Evolutionary conservation across 2,329 filamentous ascomycete genomes (phyloP), one percentile per base, ranked within the genome.

Genomic region (Sordariomycetes sp.): DNA sequence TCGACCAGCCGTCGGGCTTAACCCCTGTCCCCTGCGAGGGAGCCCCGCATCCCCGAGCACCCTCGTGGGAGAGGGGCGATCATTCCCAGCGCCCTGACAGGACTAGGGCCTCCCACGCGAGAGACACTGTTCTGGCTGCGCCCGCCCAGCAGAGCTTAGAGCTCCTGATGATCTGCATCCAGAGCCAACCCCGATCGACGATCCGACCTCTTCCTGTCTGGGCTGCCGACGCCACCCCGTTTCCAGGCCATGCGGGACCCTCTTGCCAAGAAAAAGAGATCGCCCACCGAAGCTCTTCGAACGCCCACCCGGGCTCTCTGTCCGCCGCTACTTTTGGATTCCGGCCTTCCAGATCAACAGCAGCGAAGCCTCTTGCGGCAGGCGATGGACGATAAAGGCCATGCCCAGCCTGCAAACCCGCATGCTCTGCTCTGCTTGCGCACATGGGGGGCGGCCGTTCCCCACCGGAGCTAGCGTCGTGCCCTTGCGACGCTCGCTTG

Each of bases 141-240:
- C 20, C 20, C 20, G n/a, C 20, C 46, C 18, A 50, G 12, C 12
- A 20, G 20, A 50, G 18, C 22, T 20, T 25, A n/a, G 28, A 18
- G 22, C n/a, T 46, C 35, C 35, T 24, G 2, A 32, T 55, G 54
- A 55, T 55, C 54, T 55, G 37, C 54, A 48, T n/a, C 54, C 37
- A 55, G 54, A 43, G 43, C 37, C 18, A 46, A 55, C 35, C 40
- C 28, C 54, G 54, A 55, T 55, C 54, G 54, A 48, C 37, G 54
- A 55, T 55, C 54, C 37, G 24, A 46, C 54, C 37, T 37, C n/a
- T 40, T 24, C n/a, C 22, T 55, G 54, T 25, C 37, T 55, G 54
- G 54, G 12, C 53, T 24, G 32, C 53, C 40, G 54, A 37, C 54
- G 54, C 37, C 54, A 55, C 35, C 25, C 35, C 14, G 35, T 25